Conservation (phyloP, 2,329 filamentous ascomycete genomes). For the Acarospora socialis region DNA sequence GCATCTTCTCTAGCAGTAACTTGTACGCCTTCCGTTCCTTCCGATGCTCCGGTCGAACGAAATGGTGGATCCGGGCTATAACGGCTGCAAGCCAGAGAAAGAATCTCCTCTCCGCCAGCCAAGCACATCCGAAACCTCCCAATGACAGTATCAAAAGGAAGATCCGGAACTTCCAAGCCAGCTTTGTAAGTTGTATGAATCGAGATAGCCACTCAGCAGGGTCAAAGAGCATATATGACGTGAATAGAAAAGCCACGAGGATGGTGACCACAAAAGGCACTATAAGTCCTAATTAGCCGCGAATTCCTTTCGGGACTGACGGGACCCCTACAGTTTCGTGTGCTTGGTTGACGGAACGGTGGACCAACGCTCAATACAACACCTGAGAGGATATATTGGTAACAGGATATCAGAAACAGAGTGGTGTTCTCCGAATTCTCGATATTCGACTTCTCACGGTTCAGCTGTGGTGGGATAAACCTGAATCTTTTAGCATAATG, state of each 20-base stretch:
- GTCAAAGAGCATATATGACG: constrained; percentile 65
- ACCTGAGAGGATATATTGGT: constrained; percentile 85
- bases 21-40: constrained; percentile 89
- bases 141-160: constrained; percentile 58
- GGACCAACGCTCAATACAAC: constrained; percentile 82
- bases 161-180: constrained; percentile 57
- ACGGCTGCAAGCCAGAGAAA: constrained; percentile 54
- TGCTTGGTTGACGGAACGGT: constrained; percentile 72
- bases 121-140: constrained; percentile 54
- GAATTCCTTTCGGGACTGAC: constrained; percentile 14
- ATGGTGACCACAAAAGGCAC: constrained; percentile 78
- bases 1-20: constrained; percentile 55
- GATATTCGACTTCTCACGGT: constrained; percentile 68
- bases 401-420: constrained; percentile 79
- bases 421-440: constrained; percentile 88
- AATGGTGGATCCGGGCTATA: constrained; percentile 48
- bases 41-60: constrained; percentile 39
- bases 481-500: no score
- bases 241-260: constrained; percentile 49
- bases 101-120: constrained; percentile 55
- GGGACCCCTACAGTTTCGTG: constrained; percentile 54
- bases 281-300: constrained; percentile 23
- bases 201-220: constrained; percentile 54
- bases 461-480: constrained; percentile 66
- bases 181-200: constrained; percentile 74